Evolutionary conservation across 2,329 filamentous ascomycete species (phyloP).

Genomic region (Chrysoporthe austroafricana): DNA sequence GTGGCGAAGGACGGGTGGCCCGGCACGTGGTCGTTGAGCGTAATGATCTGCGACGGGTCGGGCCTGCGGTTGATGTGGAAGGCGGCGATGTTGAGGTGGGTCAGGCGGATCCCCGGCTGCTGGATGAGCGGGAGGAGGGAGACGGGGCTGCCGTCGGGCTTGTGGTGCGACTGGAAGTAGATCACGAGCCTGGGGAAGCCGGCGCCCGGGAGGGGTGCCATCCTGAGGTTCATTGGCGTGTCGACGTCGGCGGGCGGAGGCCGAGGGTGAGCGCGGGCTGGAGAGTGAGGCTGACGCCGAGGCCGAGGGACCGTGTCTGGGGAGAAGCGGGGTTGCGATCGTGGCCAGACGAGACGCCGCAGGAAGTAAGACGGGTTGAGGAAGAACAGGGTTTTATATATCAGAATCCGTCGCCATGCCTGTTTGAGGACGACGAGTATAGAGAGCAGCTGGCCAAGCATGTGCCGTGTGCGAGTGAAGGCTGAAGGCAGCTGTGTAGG

Average conservation of each 20-base stretch:
- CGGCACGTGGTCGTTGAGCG: constrained; percentile 75
- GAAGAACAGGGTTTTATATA: constrained; percentile 26
- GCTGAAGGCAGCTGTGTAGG: too few relatives aligned
- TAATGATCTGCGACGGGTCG: constrained; percentile 53
- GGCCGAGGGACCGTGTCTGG: not conserved
- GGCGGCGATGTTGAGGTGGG: constrained; percentile 78
- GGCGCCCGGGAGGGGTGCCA: constrained; percentile 36
- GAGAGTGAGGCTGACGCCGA: not conserved
- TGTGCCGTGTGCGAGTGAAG: not conserved
- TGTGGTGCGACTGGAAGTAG: constrained; percentile 50
- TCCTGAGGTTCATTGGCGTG: constrained; percentile 21
- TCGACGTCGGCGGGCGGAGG: not conserved
- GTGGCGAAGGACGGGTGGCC: constrained; percentile 63
- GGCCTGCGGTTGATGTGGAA: constrained; percentile 76
- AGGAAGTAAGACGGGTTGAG: constrained; percentile 25
- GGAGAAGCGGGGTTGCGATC: constrained; percentile 5
- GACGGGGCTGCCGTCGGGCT: constrained; percentile 41
- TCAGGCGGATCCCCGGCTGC: constrained; percentile 47
- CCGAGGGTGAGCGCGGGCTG: constrained; percentile 4
- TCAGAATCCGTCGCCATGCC: constrained; percentile 26
- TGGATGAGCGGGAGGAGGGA: constrained; percentile 48
- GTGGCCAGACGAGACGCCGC: constrained; percentile 18
- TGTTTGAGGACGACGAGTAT: constrained; percentile 21
- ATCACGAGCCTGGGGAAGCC: constrained; percentile 39
- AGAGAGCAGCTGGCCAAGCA: constrained; percentile 14